Evolutionary conservation across 208 protist genomes (phyloP).

Genomic region (Phytomonas serpens): DNA sequence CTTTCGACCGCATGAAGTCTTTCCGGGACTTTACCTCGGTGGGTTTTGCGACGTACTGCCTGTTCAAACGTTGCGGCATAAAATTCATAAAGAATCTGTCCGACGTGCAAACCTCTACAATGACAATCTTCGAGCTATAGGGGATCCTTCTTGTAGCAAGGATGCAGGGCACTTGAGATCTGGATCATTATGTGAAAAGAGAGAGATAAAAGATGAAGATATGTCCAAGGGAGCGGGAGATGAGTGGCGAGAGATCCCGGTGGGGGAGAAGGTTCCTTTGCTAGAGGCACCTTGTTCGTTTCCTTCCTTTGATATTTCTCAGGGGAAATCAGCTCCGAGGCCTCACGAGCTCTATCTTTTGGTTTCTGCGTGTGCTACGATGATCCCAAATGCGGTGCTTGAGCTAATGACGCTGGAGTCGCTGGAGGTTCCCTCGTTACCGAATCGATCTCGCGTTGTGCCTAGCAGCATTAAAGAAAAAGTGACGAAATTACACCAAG

Average conservation of each 20-base stretch:
- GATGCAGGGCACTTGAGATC: too few species aligned
- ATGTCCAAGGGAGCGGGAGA: background rate
- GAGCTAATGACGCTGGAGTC: background rate
- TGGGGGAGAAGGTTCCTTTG: background rate
- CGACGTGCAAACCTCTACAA: background rate
- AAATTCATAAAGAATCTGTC: background rate
- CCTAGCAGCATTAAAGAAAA: background rate
- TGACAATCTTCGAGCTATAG: background rate
- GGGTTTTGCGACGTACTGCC: slow-evolving; percentile 22
- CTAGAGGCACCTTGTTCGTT: background rate
- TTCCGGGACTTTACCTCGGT: slow-evolving; percentile 53
- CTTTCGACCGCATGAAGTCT: slow-evolving; percentile 48
- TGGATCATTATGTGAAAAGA: too few species aligned
- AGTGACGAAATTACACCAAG: background rate
- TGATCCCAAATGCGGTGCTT: background rate
- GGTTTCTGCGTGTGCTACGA: background rate
- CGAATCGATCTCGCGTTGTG: background rate
- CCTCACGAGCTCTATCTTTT: background rate
- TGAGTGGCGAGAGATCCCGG: background rate
- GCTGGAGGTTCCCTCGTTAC: background rate
- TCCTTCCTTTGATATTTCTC: background rate
- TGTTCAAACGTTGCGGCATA: background rate
- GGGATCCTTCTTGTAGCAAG: background rate
- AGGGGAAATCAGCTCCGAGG: background rate
- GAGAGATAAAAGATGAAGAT: too few species aligned